Percentiles rank a stretch among this genome's conserved stretches.
Conservation (phyloP, 2,329 filamentous ascomycete genomes). For the Apiospora pterosperma region DNA sequence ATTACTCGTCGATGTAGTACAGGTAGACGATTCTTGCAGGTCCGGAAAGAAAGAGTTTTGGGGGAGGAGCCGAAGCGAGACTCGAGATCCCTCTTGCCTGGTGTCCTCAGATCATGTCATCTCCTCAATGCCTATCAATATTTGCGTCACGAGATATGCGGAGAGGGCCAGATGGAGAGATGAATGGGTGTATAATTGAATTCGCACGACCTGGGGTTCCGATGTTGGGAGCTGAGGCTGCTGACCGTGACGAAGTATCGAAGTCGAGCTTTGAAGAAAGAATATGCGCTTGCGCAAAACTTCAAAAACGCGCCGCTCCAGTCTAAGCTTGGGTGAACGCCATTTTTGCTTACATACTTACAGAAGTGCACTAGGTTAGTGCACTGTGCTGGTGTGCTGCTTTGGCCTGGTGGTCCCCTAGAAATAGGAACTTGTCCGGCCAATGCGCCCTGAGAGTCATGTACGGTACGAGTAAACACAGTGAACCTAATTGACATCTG, state of each 20-base stretch:
- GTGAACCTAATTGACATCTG: background rate
- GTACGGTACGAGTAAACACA: background rate
- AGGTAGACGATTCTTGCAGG: background rate
- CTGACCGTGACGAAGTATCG: background rate
- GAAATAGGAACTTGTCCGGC: background rate
- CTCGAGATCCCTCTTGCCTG: conserved; percentile 6
- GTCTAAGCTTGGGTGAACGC: background rate
- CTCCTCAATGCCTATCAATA: background rate
- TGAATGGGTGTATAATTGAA: background rate
- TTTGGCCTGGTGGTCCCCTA: background rate
- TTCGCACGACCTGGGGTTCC: background rate
- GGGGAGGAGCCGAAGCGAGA: conserved; percentile 4
- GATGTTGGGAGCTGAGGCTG: background rate
- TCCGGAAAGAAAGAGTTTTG: background rate
- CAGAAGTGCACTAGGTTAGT: background rate
- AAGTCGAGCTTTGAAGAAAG: background rate
- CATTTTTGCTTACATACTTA: background rate
- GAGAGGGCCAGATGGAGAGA: background rate
- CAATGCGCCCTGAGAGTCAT: background rate
- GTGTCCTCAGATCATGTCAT: conserved; percentile 3
- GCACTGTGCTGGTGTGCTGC: too few relatives aligned
- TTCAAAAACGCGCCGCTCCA: background rate
- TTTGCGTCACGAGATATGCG: background rate
- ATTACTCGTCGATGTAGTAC: background rate
- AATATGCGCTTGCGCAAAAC: conserved; percentile 2